A percentile compares a stretch with the other conserved stretches of the same genome.
Conservation (phyloP, 1,284 basidiomycete genomes). For the Ustilago loliicola region DNA sequence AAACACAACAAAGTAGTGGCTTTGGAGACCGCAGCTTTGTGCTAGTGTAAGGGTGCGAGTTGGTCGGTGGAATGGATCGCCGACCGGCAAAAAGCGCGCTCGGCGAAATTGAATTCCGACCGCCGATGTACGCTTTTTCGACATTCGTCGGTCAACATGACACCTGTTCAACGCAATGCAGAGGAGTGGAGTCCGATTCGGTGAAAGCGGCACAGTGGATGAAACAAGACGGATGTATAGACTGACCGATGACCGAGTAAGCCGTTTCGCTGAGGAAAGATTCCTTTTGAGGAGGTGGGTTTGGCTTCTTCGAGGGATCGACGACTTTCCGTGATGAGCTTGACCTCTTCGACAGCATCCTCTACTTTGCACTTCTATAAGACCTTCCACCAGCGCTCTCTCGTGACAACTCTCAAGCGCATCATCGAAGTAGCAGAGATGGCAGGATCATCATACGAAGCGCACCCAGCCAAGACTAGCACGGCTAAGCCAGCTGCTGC, state of each 20-base stretch:
- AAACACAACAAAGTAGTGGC: neutral
- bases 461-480: neutral
- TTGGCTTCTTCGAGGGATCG: neutral
- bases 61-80: neutral
- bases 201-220: neutral
- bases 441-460: slow-evolving; percentile 23
- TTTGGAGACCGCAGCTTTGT: neutral
- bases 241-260: neutral
- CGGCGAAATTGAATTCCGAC: slow-evolving; percentile 5
- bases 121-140: neutral
- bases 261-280: neutral
- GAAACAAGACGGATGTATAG: neutral
- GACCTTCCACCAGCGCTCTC: neutral
- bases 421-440: neutral
- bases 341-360: neutral
- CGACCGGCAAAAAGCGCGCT: neutral
- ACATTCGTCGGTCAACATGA: neutral
- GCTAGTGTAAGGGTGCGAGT: neutral
- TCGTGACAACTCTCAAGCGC: neutral
- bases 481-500: neutral
- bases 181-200: too few relatives aligned
- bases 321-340: neutral
- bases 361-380: too few relatives aligned
- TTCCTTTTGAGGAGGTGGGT: neutral
- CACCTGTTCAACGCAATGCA: neutral